phyloP scores from a whole-genome alignment of 179 eudicot genomes.

The Vitellaria paradoxa region DNA sequence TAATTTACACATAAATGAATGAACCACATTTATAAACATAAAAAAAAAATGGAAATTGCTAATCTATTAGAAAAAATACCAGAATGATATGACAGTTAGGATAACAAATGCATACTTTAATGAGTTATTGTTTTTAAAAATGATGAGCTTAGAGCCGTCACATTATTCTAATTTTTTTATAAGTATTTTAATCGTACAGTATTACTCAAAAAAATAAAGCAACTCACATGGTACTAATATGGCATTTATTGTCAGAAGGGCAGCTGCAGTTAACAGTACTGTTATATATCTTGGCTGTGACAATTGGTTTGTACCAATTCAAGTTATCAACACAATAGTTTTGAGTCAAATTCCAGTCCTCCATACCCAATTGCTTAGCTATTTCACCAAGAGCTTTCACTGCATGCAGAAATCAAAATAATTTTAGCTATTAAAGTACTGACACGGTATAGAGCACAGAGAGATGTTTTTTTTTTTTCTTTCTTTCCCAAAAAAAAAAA shows the following conservation, averaged over 20 bases:
- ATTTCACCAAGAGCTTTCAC: constrained; percentile 52
- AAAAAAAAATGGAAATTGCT: too few relatives aligned
- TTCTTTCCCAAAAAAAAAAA: too few relatives aligned
- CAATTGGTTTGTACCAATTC: constrained; percentile 35
- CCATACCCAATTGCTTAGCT: constrained; percentile 49
- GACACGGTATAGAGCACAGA: not conserved
- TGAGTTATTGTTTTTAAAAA: too few relatives aligned
- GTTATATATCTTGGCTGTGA: constrained; percentile 19
- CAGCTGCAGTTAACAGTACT: constrained; percentile 48
- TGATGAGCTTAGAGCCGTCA: too few relatives aligned
- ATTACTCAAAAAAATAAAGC: not conserved
- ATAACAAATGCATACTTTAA: too few relatives aligned
- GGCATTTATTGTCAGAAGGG: constrained; percentile 33
- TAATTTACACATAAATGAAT: too few relatives aligned
- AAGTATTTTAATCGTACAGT: not conserved
- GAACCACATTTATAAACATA: too few relatives aligned
- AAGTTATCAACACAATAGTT: constrained; percentile 44
- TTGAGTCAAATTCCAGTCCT: constrained; percentile 48
- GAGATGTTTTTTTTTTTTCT: not conserved
- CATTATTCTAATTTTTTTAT: too few relatives aligned
- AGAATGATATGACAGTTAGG: too few relatives aligned
- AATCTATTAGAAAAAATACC: too few relatives aligned
- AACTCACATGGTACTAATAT: constrained; percentile 40
- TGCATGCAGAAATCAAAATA: constrained; percentile 22
- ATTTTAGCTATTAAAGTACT: not conserved